A percentile compares a stretch with the other conserved stretches of the same genome.
Conservation (phyloP, 371 early-diverging fungal species). For the Parasitella parasitica region DNA sequence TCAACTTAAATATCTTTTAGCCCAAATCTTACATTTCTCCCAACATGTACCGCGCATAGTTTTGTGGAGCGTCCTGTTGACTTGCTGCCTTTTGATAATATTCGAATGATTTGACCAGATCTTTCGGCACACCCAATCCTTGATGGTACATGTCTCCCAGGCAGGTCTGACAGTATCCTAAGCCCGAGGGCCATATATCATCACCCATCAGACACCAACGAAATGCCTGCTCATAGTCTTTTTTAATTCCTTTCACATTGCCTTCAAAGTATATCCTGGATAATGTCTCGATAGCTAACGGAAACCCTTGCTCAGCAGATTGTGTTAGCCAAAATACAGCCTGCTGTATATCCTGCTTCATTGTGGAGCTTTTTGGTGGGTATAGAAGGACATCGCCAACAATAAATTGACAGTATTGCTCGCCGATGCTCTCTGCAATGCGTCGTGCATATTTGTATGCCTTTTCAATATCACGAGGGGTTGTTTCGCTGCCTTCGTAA, state of each 20-base stretch:
- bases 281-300: constrained; percentile 43
- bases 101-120: constrained; percentile 39
- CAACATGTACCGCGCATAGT: constrained; percentile 48
- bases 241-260: constrained; percentile 25
- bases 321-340: constrained; percentile 50
- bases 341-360: constrained; percentile 34
- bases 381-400: constrained; percentile 40
- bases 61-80: constrained; percentile 50
- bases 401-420: constrained; percentile 52
- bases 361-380: neutral
- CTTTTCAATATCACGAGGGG: constrained; percentile 37
- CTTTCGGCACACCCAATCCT: constrained; percentile 45
- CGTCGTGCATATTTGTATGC: constrained; percentile 44
- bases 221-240: constrained; percentile 40
- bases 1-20: neutral
- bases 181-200: constrained; percentile 53
- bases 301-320: constrained; percentile 47
- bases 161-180: constrained; percentile 49
- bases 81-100: constrained; percentile 53
- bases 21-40: constrained; percentile 46
- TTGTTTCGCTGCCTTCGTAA: constrained; percentile 42
- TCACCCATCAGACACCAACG: constrained; percentile 48
- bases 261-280: constrained; percentile 43
- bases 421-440: constrained; percentile 42
- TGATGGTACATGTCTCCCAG: constrained; percentile 47